Evolutionary conservation across 2,329 filamentous ascomycete species (phyloP).

Genomic region (Setomelanomma holmii): DNA sequence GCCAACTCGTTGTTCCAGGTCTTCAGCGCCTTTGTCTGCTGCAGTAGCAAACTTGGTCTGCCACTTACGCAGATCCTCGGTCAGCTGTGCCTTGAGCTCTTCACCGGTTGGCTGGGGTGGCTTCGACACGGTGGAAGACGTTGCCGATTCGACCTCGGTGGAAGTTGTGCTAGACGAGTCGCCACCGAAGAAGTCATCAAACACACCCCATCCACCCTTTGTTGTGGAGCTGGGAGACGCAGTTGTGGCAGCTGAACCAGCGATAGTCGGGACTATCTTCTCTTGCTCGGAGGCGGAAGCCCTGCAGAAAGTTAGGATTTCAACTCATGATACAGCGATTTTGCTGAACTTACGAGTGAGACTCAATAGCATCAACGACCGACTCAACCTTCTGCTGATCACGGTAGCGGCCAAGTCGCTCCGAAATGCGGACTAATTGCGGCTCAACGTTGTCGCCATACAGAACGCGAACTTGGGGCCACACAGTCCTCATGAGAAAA

Average conservation of each 20-base stretch:
- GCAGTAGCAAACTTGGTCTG: slow-evolving; percentile 86
- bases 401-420: slow-evolving; percentile 81
- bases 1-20: slow-evolving; percentile 67
- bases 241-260: slow-evolving; percentile 27
- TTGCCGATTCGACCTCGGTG: slow-evolving; percentile 22
- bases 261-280: slow-evolving; percentile 26
- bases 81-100: slow-evolving; percentile 67
- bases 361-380: slow-evolving; percentile 62
- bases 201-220: slow-evolving; percentile 37
- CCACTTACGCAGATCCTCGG: slow-evolving; percentile 82
- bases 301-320: slow-evolving; percentile 15
- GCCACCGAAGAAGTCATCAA: slow-evolving; percentile 39
- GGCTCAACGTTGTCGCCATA: slow-evolving; percentile 95
- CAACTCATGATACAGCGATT: not conserved
- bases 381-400: slow-evolving; percentile 69
- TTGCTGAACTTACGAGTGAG: slow-evolving; percentile 28
- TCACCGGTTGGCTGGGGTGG: slow-evolving; percentile 36
- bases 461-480: slow-evolving; percentile 79
- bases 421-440: slow-evolving; percentile 88
- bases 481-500: slow-evolving; percentile 78
- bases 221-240: slow-evolving; percentile 27
- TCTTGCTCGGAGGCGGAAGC: slow-evolving; percentile 19
- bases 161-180: slow-evolving; percentile 30
- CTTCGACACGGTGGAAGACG: slow-evolving; percentile 22
- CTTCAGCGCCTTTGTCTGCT: slow-evolving; percentile 80